Conservation (phyloP, 768 basidiomycete species). For the Kwoniella heveanensis region DNA sequence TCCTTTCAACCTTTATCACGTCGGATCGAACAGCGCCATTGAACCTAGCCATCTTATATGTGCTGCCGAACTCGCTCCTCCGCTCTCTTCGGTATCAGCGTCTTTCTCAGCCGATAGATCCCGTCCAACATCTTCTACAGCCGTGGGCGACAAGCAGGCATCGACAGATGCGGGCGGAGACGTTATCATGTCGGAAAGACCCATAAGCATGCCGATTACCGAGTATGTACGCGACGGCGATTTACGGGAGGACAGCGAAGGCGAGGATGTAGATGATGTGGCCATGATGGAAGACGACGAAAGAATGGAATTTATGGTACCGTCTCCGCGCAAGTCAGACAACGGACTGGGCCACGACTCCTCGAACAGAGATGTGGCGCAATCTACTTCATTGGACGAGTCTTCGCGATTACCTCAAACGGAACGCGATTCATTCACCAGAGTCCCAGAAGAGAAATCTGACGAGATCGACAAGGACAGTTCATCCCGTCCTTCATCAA, state of each 20-base stretch:
- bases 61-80: slow-evolving; percentile 32
- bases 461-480: too few relatives aligned
- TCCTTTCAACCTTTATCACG: background rate
- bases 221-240: background rate
- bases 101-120: background rate
- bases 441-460: too few relatives aligned
- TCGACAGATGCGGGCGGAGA: background rate
- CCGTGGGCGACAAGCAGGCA: too few relatives aligned
- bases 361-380: too few relatives aligned
- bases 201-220: background rate
- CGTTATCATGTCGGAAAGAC: background rate
- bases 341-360: background rate
- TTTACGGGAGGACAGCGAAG: background rate
- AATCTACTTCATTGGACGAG: too few relatives aligned
- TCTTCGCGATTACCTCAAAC: too few relatives aligned
- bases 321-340: slow-evolving; percentile 1
- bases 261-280: slow-evolving; percentile 8
- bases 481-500: too few relatives aligned
- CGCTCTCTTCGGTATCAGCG: background rate
- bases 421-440: too few relatives aligned
- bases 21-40: slow-evolving; percentile 19
- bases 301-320: slow-evolving; percentile 6
- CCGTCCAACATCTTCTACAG: background rate
- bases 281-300: slow-evolving; percentile 15
- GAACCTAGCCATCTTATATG: slow-evolving; percentile 42